These are phyloP conservation scores for Alternaria sp. DNA, from an alignment of 2,329 filamentous ascomycete genomes.

Conservation along the genomic window DNA sequence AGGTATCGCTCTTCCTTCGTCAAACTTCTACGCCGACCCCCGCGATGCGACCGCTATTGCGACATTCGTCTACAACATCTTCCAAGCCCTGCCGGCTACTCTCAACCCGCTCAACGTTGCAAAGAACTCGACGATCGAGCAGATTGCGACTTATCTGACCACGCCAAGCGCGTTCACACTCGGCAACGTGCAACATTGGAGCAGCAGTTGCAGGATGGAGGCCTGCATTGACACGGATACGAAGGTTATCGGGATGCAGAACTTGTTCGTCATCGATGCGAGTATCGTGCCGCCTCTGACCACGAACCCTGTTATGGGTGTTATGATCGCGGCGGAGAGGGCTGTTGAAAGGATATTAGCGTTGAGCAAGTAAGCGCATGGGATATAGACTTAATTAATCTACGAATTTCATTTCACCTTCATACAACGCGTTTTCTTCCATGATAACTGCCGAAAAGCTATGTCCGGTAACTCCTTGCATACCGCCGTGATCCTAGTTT, in stretches of 20 bases:
- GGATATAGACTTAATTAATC: neutral
- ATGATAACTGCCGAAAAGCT: neutral
- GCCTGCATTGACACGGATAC: conserved; percentile 58
- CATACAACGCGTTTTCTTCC: neutral
- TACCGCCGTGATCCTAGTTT: neutral
- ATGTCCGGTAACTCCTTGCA: neutral
- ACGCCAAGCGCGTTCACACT: conserved; percentile 56
- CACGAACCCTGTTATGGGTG: conserved; percentile 62
- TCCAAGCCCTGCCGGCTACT: conserved; percentile 52
- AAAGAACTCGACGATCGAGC: conserved; percentile 53
- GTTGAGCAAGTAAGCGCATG: neutral
- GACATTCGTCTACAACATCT: conserved; percentile 59
- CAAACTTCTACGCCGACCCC: conserved; percentile 54
- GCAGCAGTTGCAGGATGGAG: conserved; percentile 59
- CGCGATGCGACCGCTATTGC: conserved; percentile 59
- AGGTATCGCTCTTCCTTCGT: conserved; percentile 52
- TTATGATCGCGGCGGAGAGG: conserved; percentile 62
- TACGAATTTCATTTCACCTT: neutral
- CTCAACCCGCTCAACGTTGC: conserved; percentile 59
- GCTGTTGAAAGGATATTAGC: conserved; percentile 58
- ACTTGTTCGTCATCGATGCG: conserved; percentile 60
- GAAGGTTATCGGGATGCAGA: conserved; percentile 56
- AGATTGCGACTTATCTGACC: conserved; percentile 60
- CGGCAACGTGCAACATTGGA: conserved; percentile 62
- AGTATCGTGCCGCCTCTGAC: conserved; percentile 59